Base-by-base conservation (phyloP, 805 yeast species). In the Suhomyces pyralidae region DNA sequence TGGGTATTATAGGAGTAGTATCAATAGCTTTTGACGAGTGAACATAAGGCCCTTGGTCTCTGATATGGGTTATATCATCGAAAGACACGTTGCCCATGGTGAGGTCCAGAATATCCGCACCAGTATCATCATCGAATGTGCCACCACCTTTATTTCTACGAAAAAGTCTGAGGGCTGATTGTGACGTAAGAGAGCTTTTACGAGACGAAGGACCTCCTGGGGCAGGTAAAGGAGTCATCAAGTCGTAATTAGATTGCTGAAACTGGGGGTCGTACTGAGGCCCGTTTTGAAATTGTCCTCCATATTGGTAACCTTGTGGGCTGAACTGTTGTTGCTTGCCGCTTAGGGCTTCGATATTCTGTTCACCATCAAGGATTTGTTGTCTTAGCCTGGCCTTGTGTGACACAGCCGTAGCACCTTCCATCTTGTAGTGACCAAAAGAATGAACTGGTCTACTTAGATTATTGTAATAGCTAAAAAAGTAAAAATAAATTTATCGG, bases 1-100 rank as follows among this genome's bases (percentile, higher is more conserved):
- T 86, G 6, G 96, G 96, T 40, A 88, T 87, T 56, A 85, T 82
- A 7, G 94, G 92, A 0, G 90, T 78, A 0, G 92, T 78, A 56
- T 85, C 90, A 51, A 73, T 66, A 6, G 66, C 50, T 30, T 62
- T 57, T 14, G 40, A 64, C 55, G 48, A 76, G 30, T 58, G 71
- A 3, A 85, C 86, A 62, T 85, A 86, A 30, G 89, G 81, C 5
- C 88, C 88, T 40, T 86, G 77, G 57, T 85, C 89, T 48, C 86
- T 73, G 1, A 85, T 68, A 47, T 84, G 85, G 22, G 83, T 71
- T 8, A 88, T 71, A 60, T 88, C 92, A 56, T 81, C 82, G 56
- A 85, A 84, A 0, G 90, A 80, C 56, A 86, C 69, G 24, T 67
- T 65, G 7, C 71, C 65, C 17, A 71, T 68, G 4, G 74, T 64